A percentile compares a stretch with the other conserved stretches of the same genome.
Evolutionary conservation across 2,329 filamentous ascomycete species (phyloP).

Genomic region (Xylariaceae sp.): DNA sequence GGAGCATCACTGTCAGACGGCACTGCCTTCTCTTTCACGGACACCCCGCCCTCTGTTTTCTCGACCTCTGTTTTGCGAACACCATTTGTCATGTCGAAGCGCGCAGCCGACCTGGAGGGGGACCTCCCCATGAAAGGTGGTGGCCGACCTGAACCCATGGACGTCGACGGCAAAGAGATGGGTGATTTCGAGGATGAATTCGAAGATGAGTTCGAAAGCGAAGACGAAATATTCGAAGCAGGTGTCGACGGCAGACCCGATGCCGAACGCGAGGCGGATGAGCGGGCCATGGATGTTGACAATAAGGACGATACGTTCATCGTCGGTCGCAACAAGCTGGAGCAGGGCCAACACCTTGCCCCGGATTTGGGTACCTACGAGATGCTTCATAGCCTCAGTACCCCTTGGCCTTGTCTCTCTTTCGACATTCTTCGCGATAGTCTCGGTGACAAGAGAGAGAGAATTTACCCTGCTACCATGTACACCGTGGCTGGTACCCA

Average conservation of each 20-base stretch:
- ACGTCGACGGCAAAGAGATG: slow-evolving; percentile 55
- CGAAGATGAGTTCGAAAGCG: slow-evolving; percentile 83
- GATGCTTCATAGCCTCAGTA: slow-evolving; percentile 92
- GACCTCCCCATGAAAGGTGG: slow-evolving; percentile 55
- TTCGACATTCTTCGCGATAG: slow-evolving; percentile 87
- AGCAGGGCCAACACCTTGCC: slow-evolving; percentile 82
- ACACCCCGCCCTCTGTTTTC: too few relatives aligned
- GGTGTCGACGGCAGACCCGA: slow-evolving; percentile 91
- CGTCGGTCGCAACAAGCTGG: slow-evolving; percentile 86
- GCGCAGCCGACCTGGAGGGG: slow-evolving; percentile 47
- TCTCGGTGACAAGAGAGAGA: slow-evolving; percentile 77
- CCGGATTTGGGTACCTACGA: slow-evolving; percentile 95
- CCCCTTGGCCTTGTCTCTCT: slow-evolving; percentile 94
- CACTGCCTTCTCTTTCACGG: too few relatives aligned
- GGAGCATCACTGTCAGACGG: background rate
- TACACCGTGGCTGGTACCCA: slow-evolving; percentile 95
- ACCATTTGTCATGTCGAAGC: slow-evolving; percentile 54
- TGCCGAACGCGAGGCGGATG: slow-evolving; percentile 86
- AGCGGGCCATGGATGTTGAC: slow-evolving; percentile 87
- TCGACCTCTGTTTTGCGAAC: too few relatives aligned
- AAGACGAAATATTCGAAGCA: slow-evolving; percentile 89
- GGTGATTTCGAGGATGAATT: slow-evolving; percentile 95
- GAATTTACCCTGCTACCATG: slow-evolving; percentile 90
- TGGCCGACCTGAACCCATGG: slow-evolving; percentile 57
- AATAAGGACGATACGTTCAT: slow-evolving; percentile 80